A percentile compares a stretch with the other conserved stretches of the same genome.
phyloP scores from a whole-genome alignment of 75 land plant genomes.

The Selaginella tamariscina region DNA sequence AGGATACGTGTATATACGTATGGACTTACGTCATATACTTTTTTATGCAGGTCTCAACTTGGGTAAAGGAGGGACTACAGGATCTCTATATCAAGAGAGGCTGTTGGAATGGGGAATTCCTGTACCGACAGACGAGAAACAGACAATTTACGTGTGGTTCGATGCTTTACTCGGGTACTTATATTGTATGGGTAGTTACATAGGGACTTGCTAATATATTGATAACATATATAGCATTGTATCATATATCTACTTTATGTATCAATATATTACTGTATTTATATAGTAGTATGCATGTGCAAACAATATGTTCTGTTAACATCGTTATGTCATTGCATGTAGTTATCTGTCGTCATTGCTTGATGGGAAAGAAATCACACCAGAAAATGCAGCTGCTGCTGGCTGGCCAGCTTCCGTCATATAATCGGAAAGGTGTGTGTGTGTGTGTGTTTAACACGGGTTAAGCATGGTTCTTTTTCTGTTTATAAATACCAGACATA shows the following conservation, averaged over 20 bases:
- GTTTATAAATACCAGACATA: slow-evolving; percentile 56
- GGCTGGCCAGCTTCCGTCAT: slow-evolving; percentile 99
- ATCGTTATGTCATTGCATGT: too few species aligned
- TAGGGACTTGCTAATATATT: background rate
- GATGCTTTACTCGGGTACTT: slow-evolving; percentile 94
- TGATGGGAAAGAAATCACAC: slow-evolving; percentile 44
- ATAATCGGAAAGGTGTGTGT: slow-evolving; percentile 87
- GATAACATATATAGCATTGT: too few species aligned
- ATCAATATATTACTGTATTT: too few species aligned
- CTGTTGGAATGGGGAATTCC: slow-evolving; percentile 99
- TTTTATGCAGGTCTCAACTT: slow-evolving; percentile 58
- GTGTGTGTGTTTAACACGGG: background rate
- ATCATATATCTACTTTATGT: too few species aligned
- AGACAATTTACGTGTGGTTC: slow-evolving; percentile 99
- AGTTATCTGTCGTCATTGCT: slow-evolving; percentile 81
- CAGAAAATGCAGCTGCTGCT: slow-evolving; percentile 43
- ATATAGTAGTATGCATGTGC: too few species aligned
- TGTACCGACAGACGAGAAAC: slow-evolving; percentile 78
- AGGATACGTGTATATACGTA: too few species aligned
- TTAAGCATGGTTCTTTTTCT: background rate
- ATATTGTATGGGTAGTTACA: background rate
- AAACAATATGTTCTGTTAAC: too few species aligned
- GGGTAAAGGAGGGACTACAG: slow-evolving; percentile 76
- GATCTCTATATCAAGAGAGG: slow-evolving; percentile 95
- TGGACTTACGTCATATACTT: background rate